phyloP scores from a whole-genome alignment of 2,329 filamentous ascomycete species.

The Myriosclerotinia curreyana region DNA sequence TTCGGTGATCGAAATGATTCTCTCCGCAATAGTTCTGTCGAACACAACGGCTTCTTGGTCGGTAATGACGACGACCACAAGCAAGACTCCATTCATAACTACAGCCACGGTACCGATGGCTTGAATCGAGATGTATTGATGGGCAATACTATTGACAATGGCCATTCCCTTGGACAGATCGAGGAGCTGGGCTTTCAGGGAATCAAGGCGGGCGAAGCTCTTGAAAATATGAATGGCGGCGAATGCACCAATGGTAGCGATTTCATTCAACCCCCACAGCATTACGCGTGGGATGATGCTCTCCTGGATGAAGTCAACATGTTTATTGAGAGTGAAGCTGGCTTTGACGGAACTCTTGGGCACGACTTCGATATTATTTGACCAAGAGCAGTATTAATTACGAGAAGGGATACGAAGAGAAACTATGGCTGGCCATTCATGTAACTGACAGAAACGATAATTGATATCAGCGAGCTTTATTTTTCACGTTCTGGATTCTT shows the following conservation, averaged over 20 bases:
- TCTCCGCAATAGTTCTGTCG: no score
- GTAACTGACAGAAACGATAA: slow-evolving; percentile 4
- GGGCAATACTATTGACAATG: not conserved
- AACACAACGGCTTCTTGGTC: no score
- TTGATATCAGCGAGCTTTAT: slow-evolving; percentile 7
- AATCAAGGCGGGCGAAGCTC: not conserved
- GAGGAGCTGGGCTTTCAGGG: not conserved
- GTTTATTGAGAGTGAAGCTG: not conserved
- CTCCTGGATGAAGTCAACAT: not conserved
- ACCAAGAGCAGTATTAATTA: not conserved
- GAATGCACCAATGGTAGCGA: not conserved
- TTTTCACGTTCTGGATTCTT: not conserved
- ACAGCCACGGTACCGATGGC: no score
- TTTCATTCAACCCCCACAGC: not conserved
- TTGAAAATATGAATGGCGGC: not conserved
- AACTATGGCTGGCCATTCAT: slow-evolving; percentile 8
- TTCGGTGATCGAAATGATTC: no score
- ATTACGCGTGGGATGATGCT: not conserved
- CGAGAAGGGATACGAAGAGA: not conserved
- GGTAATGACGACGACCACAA: no score
- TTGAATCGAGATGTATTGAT: not conserved
- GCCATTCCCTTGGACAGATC: not conserved
- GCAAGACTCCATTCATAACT: not conserved
- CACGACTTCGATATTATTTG: not conserved
- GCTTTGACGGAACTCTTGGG: not conserved